Conservation (phyloP, 768 basidiomycete species). For the Mycena venus region DNA sequence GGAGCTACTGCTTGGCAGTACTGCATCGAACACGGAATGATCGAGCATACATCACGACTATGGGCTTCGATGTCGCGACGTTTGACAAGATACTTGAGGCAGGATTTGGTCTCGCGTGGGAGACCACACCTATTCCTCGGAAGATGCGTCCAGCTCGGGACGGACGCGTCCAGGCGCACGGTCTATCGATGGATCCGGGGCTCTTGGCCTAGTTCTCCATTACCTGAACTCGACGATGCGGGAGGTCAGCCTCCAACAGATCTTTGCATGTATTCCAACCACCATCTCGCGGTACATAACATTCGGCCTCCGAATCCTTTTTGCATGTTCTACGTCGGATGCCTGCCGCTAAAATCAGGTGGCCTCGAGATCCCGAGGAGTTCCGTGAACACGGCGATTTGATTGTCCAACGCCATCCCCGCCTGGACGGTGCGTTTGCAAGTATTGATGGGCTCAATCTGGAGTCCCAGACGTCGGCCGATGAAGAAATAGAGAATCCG, state of each 20-base stretch:
- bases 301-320: neutral
- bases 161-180: neutral
- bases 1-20: conserved; percentile 41
- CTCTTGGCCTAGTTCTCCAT: neutral
- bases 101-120: conserved; percentile 39
- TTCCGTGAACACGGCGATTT: conserved; percentile 30
- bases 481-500: no score
- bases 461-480: conserved; percentile 48
- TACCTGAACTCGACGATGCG: no score
- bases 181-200: neutral
- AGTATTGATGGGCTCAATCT: conserved; percentile 59
- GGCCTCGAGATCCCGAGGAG: conserved; percentile 28
- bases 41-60: conserved; percentile 47
- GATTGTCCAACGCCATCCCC: conserved; percentile 36
- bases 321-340: no score
- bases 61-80: conserved; percentile 39
- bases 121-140: neutral
- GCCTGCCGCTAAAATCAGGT: no score
- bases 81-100: conserved; percentile 41
- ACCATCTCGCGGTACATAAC: no score
- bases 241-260: no score
- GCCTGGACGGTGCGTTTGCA: conserved; percentile 54
- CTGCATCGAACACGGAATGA: conserved; percentile 40
- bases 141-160: neutral
- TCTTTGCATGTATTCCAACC: no score